Conservation (phyloP, 2,329 filamentous ascomycete species). For the Cordyceps cicadae region DNA sequence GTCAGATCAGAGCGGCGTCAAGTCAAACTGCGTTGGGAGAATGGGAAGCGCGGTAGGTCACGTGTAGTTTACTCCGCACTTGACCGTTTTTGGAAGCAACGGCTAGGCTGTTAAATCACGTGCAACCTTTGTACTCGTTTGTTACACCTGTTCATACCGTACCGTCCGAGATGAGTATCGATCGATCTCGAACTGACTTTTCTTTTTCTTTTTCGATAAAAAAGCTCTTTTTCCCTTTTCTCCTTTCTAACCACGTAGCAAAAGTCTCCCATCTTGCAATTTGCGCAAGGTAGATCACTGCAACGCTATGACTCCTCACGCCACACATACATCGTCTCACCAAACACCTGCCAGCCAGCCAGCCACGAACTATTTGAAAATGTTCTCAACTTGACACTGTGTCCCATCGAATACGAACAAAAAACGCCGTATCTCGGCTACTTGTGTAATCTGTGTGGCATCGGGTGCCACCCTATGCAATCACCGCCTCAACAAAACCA, state of each 20-base stretch:
- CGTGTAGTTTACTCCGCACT: conserved; percentile 13
- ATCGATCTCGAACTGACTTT: neutral
- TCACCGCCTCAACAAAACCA: neutral
- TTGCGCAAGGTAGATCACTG: neutral
- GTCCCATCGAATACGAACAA: neutral
- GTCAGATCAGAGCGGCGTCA: neutral
- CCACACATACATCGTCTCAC: neutral
- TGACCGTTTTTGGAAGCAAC: neutral
- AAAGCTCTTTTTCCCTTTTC: neutral
- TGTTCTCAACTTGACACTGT: neutral
- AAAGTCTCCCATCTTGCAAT: neutral
- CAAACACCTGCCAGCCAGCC: neutral
- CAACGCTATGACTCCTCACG: neutral
- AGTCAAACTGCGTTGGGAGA: conserved; percentile 9
- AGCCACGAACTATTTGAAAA: neutral
- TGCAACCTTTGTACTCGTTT: neutral
- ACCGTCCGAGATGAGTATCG: neutral
- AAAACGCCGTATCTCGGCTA: neutral
- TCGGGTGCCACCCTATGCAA: neutral
- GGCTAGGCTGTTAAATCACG: conserved; percentile 1
- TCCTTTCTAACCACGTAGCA: neutral
- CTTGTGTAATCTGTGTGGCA: neutral
- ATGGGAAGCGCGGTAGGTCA: conserved; percentile 12
- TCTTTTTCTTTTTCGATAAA: too few species aligned
- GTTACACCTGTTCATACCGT: too few species aligned